A percentile compares a stretch with the other conserved stretches of the same genome.
Conservation (phyloP, 2,329 filamentous ascomycete species). For the Penicillium concentricum region DNA sequence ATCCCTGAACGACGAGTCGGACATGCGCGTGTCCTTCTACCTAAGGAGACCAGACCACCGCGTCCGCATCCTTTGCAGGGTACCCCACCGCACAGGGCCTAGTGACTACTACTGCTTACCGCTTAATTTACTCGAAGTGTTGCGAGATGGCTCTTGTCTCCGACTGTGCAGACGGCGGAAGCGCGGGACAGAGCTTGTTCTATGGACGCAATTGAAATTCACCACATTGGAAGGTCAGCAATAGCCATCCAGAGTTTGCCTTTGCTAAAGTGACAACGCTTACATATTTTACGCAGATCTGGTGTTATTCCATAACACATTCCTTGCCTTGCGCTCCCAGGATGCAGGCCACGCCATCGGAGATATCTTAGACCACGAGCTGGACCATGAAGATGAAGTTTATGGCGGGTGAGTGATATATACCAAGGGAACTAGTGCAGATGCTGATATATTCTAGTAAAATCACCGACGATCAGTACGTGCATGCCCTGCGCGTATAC, state of each 20-base stretch:
- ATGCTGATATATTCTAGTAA: slow-evolving; percentile 38
- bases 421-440: neutral
- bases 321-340: slow-evolving; percentile 59
- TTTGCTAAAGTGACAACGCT: neutral
- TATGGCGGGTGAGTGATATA: slow-evolving; percentile 49
- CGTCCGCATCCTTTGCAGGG: slow-evolving; percentile 54
- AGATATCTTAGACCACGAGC: slow-evolving; percentile 50
- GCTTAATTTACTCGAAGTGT: slow-evolving; percentile 47
- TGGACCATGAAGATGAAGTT: slow-evolving; percentile 48
- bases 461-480: slow-evolving; percentile 53
- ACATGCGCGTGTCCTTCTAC: slow-evolving; percentile 52
- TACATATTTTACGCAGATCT: slow-evolving; percentile 43
- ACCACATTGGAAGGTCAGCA: slow-evolving; percentile 53
- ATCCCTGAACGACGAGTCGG: slow-evolving; percentile 47
- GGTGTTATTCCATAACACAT: slow-evolving; percentile 57
- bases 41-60: slow-evolving; percentile 52
- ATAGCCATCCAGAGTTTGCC: neutral
- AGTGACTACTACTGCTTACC: slow-evolving; percentile 52
- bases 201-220: slow-evolving; percentile 58
- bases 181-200: slow-evolving; percentile 41
- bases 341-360: slow-evolving; percentile 45
- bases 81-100: slow-evolving; percentile 40
- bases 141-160: slow-evolving; percentile 39
- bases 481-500: slow-evolving; percentile 57
- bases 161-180: slow-evolving; percentile 39